Evolutionary conservation across 768 basidiomycete species (phyloP), one percentile per base, ranked within the genome.

Genomic region (Leccinum broughii): DNA sequence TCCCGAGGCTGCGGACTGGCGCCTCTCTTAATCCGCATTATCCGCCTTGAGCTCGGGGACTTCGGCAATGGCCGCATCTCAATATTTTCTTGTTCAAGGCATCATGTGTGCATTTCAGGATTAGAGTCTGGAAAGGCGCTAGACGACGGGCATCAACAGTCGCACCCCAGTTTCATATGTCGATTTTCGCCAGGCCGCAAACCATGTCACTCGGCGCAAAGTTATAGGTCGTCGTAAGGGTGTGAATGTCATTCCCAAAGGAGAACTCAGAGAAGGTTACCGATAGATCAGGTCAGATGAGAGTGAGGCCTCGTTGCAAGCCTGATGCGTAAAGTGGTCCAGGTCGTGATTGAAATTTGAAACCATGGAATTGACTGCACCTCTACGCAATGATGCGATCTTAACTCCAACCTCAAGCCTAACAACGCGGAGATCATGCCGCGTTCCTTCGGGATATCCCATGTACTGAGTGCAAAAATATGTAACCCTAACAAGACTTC

Each of bases 1-100:
- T 6, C 82, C 82, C 55, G 32, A 34, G 32, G 84, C 82, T 55
- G 83, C 83, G 20, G 82, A 80, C 79, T 5, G 13, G 48, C 11
- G 6, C 3, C 28, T 10, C n/a, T 28, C 51, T 5, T 13, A 13
- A 34, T 34, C 34, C 13, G 34, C 34, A 35, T 35, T 35, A 35
- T 35, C 34, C 34, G 13, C 34, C 32, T 34, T 11, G 28, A 30
- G 28, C 34, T 13, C 34, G 5, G 11, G 34, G 5, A 35, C 34
- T 35, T 35, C 34, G 34, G 34, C 13, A 13, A 35, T 35, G 34
- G 13, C 34, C 34, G 34, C 34, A 35, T 68, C 22, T 13, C 70
- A 71, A 57, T 71, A 72, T 51, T 69, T 67, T 32, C 57, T 62
- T 24, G 57, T 65, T 11, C 56, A 65, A 26, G 74, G 71, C 9